A percentile compares a stretch with the other conserved stretches of the same genome.
Conservation (phyloP, 1,284 basidiomycete species). For the Cutaneotrichosporon curvatum region DNA sequence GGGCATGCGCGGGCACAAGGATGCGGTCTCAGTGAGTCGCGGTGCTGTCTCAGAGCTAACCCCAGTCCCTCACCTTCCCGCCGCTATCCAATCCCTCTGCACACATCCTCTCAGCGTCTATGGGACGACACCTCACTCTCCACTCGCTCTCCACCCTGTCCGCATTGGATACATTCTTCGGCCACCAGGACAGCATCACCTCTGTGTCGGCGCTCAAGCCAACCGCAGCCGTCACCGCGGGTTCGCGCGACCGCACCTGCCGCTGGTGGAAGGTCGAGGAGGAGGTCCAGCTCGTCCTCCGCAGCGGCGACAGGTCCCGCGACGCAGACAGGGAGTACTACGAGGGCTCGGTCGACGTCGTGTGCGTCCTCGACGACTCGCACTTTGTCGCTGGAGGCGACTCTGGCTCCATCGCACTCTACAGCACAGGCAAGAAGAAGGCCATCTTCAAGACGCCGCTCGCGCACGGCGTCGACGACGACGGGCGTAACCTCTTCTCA, state of each 20-base stretch:
- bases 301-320: slow-evolving; percentile 71
- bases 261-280: slow-evolving; percentile 97
- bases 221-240: slow-evolving; percentile 79
- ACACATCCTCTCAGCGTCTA: slow-evolving; percentile 79
- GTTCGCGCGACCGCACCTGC: slow-evolving; percentile 82
- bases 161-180: slow-evolving; percentile 94
- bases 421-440: slow-evolving; percentile 94
- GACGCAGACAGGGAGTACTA: slow-evolving; percentile 46
- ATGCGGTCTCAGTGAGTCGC: slow-evolving; percentile 67
- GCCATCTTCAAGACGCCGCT: slow-evolving; percentile 76
- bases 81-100: slow-evolving; percentile 59
- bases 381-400: slow-evolving; percentile 93
- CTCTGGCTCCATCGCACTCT: slow-evolving; percentile 84
- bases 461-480: slow-evolving; percentile 62
- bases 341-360: slow-evolving; percentile 86
- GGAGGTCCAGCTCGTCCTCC: slow-evolving; percentile 90
- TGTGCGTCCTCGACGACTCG: slow-evolving; percentile 88
- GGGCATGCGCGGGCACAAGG: slow-evolving; percentile 75
- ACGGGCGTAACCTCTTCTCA: slow-evolving; percentile 45
- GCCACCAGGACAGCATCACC: slow-evolving; percentile 86
- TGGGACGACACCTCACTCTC: slow-evolving; percentile 86
- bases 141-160: slow-evolving; percentile 80
- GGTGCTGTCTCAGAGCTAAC: not conserved
- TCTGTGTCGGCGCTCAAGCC: slow-evolving; percentile 70
- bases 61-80: slow-evolving; percentile 68